Base-by-base conservation (phyloP, 1,284 basidiomycete genomes). In the Xerocomus nothofagi region DNA sequence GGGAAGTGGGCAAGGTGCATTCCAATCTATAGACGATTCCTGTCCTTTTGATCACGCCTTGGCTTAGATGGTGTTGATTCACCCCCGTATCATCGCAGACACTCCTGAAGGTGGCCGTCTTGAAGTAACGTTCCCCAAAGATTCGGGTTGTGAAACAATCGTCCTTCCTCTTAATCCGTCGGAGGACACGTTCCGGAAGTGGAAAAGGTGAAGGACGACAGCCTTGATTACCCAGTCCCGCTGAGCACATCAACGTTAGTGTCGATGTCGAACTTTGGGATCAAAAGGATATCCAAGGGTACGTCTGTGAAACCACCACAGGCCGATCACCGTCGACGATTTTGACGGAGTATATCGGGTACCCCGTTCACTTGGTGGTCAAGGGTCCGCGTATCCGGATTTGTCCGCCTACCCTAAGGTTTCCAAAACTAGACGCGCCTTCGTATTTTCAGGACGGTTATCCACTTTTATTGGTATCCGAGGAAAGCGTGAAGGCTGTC, bases 401-500 rank as follows among this genome's bases (percentile, higher is more conserved):
- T 1, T 78, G 79, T 53, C 69, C 67, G 14, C 72, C 81, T 6
- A 86, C 85, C 2, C 36, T 53, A 6, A 69, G 71, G 11, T 84
- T 81, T 58, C 84, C 86, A 1, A 61, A 76, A 12, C 70, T 88
- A 36, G 70, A 78, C 29, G 80, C 78, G 14, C 76, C 71, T 14
- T 69, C 79, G 6, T 68, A 75, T 49, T 90, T 80, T 65, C 87
- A 89, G 63, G 88, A 91, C 58, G 82, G 78, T 44, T 90, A 80
- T 60, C 87, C 88, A 0, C 61, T 90, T 44, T 67, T 88, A 30
- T 58, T 89, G 10, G 71, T 84, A 17, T 84, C 82, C 30, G 77
- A 81, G 59, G 87, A 88, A 68, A 86, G 80, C 56, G 71, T 83
- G 49, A 58, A 41, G 10, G 74, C 71, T 20, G 63, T 84, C 24